Conservation (phyloP, 2,329 filamentous ascomycete genomes). For the Fusarium ramigenum region DNA sequence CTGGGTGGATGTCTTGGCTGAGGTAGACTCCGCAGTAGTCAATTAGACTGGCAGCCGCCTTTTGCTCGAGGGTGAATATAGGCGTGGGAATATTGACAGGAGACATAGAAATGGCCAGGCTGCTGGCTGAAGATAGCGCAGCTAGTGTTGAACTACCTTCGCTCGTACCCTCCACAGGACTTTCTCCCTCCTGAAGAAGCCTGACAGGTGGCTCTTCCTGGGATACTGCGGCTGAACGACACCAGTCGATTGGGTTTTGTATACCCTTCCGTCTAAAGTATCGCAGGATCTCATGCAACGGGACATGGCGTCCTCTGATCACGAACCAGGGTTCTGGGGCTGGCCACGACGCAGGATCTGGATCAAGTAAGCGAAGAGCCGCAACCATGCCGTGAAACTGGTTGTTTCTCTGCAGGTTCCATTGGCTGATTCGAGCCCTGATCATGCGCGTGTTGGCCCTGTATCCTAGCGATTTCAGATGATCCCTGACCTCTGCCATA, state of each 20-base stretch:
- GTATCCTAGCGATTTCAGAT: neutral
- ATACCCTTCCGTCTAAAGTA: neutral
- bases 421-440: neutral
- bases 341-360: neutral
- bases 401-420: neutral
- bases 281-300: neutral
- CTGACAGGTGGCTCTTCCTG: neutral
- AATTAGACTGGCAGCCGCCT: neutral
- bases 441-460: neutral
- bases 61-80: neutral
- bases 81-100: neutral
- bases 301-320: neutral
- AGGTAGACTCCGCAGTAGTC: neutral
- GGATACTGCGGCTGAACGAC: neutral
- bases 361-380: neutral
- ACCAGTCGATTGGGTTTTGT: neutral
- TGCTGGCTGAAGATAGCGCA: neutral
- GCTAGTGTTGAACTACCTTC: neutral
- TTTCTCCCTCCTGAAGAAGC: neutral
- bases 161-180: neutral
- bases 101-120: neutral
- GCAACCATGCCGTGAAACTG: neutral
- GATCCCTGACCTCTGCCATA: neutral
- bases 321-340: neutral
- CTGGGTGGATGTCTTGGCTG: neutral